Evolutionary conservation across 148 eudicot species (phyloP), one percentile per base, ranked within the genome.

Genomic region (Nyssa sinensis): DNA sequence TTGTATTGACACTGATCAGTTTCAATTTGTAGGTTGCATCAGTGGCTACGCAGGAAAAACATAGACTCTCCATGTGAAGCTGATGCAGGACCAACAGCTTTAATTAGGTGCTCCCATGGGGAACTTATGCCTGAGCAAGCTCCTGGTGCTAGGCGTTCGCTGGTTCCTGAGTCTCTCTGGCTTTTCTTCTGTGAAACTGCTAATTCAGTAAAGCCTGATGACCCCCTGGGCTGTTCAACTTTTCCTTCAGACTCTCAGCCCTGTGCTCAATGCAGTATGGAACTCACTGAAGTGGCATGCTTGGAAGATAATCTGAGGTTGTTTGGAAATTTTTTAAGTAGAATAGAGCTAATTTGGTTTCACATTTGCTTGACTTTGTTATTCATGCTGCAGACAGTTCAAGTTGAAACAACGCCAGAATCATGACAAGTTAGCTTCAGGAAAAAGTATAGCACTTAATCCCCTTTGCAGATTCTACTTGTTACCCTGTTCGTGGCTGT

Each of bases 41-140:
- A 90, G 53, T 95, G 99, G 99, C 32, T 90, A 64, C 90, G 96
- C 30, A 84, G 96, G 72, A 90, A 93, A 79, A 81, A 82, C 70
- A 74, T 83, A 24, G 96, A 95, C 66, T 67, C 85, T 41, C 97
- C 97, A 35, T 82, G 85, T 63, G 97, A 95, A 76, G 96, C 96
- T 78, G 99, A 95, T 87, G 77, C 91, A 69, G 99, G 94, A 75
- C 99, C 99, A 60, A 92, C 97, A 44, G 91, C 97, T 78, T 79
- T 90, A 78, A 88, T 95, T 58, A 88, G 90, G 85, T 95, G 99
- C 62, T 90, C 87, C 60, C 99, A 95, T 77, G 99, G 99, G 73
- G 85, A 80, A 71, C 96, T 95, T 76, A 49, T 88, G 88, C 99
- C 99, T 37, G 97, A 95, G 69, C 82, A 85, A 77, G 94, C 93